Conservation (phyloP, 345 rosid species). For the Carallia brachiata region DNA sequence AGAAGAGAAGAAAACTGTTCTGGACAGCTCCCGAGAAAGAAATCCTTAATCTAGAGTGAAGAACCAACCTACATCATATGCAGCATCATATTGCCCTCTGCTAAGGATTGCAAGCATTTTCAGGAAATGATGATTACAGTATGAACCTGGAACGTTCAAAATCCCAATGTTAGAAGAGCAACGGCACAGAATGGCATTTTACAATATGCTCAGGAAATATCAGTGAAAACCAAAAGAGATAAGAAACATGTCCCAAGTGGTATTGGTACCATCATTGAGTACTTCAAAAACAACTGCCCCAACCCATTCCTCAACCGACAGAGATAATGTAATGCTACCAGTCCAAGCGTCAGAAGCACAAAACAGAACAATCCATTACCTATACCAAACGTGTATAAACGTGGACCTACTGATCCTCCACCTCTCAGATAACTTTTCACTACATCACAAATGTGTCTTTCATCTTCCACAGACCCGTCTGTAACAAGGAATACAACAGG, state of each 20-base stretch:
- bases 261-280: neutral
- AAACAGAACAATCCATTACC: slow-evolving; percentile 43
- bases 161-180: neutral
- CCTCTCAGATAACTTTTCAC: slow-evolving; percentile 55
- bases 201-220: neutral
- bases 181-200: neutral
- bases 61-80: slow-evolving; percentile 61
- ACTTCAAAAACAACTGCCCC: neutral
- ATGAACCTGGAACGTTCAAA: slow-evolving; percentile 55
- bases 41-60: neutral
- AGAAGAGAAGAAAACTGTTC: neutral
- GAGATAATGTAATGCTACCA: neutral
- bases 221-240: neutral
- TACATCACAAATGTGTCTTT: slow-evolving; percentile 66
- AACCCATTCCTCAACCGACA: too few species aligned
- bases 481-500: slow-evolving; percentile 84
- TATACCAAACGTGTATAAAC: slow-evolving; percentile 75
- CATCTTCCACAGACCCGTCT: slow-evolving; percentile 95
- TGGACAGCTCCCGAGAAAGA: neutral
- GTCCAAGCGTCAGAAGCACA: neutral
- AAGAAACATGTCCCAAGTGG: neutral
- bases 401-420: slow-evolving; percentile 55
- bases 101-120: slow-evolving; percentile 66
- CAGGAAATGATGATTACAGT: slow-evolving; percentile 90
- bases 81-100: slow-evolving; percentile 70